A percentile compares a stretch with the other conserved stretches of the same genome.
These are phyloP conservation scores for Claviceps humidiphila DNA, from an alignment of 2,329 filamentous ascomycete species.

Conservation along the genomic window DNA sequence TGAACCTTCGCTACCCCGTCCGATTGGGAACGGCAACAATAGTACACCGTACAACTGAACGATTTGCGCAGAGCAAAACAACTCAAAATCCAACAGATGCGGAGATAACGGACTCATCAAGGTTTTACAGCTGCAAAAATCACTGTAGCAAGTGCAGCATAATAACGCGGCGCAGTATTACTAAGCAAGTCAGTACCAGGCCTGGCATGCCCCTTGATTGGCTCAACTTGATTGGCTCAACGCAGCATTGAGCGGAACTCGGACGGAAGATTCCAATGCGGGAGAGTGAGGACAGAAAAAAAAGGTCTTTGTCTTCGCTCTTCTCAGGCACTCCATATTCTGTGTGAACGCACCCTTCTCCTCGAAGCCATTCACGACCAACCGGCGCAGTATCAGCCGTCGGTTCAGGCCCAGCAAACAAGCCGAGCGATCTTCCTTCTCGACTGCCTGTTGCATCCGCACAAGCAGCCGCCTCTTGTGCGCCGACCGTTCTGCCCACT, in stretches of 20 bases:
- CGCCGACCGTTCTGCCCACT: neutral
- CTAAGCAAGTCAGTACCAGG: neutral
- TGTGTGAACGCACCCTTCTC: neutral
- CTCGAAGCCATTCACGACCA: neutral
- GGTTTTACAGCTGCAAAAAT: neutral
- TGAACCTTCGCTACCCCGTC: too few species aligned
- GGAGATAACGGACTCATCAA: neutral
- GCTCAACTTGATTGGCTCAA: neutral
- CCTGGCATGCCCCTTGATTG: neutral
- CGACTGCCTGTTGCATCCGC: neutral
- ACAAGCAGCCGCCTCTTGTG: neutral
- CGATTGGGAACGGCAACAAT: too few species aligned
- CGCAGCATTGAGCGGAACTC: neutral
- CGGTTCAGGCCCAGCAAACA: neutral
- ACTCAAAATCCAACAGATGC: neutral
- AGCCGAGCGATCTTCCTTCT: neutral
- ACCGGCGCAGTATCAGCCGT: slow-evolving; percentile 1
- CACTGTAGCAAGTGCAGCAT: neutral
- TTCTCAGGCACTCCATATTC: neutral
- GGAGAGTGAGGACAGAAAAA: neutral
- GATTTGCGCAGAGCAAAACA: too few species aligned
- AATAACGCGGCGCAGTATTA: neutral
- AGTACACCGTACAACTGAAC: too few species aligned
- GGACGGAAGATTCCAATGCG: neutral
- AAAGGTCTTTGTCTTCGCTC: neutral